Evolutionary conservation across 225 moss, liverwort and hornwort species (phyloP).

Genomic region (Marchantia paleacea): DNA sequence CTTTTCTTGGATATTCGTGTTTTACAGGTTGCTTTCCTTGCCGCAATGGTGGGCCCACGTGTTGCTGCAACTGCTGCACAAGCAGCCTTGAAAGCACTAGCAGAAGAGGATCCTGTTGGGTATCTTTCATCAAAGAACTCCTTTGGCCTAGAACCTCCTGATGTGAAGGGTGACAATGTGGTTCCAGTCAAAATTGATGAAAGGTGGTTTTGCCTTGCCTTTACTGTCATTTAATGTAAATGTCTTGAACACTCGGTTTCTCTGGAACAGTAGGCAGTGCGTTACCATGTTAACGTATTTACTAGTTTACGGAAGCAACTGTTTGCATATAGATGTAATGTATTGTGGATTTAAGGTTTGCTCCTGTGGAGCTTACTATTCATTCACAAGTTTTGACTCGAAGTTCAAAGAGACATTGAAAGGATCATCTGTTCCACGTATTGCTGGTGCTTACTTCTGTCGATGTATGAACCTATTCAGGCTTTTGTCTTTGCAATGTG

Average conservation of each 20-base stretch:
- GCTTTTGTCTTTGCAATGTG: not conserved
- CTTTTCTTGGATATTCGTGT: not conserved
- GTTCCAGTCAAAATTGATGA: slow-evolving; percentile 43
- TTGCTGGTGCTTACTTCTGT: not conserved
- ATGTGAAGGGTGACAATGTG: slow-evolving; percentile 29
- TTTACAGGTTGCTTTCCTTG: slow-evolving; percentile 86
- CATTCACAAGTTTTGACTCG: not conserved
- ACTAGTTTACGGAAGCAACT: not conserved
- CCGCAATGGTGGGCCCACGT: slow-evolving; percentile 82
- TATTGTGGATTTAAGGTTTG: not conserved
- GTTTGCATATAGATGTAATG: not conserved
- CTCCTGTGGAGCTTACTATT: not conserved
- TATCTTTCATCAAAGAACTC: slow-evolving; percentile 81
- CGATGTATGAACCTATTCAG: not conserved
- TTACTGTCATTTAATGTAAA: not conserved
- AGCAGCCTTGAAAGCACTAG: slow-evolving; percentile 72
- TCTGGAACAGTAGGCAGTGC: not conserved
- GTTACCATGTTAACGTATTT: not conserved
- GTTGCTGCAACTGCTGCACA: slow-evolving; percentile 77
- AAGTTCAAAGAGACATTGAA: not conserved
- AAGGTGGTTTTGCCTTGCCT: slow-evolving; percentile 54
- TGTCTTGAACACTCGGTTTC: not conserved
- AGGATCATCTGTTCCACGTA: not conserved
- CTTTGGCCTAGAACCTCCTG: slow-evolving; percentile 56
- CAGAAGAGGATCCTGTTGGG: slow-evolving; percentile 73